A percentile compares a stretch with the other conserved stretches of the same genome.
Conservation (phyloP, 176 grass and related monocot genomes). For the Microstegium vimineum region DNA sequence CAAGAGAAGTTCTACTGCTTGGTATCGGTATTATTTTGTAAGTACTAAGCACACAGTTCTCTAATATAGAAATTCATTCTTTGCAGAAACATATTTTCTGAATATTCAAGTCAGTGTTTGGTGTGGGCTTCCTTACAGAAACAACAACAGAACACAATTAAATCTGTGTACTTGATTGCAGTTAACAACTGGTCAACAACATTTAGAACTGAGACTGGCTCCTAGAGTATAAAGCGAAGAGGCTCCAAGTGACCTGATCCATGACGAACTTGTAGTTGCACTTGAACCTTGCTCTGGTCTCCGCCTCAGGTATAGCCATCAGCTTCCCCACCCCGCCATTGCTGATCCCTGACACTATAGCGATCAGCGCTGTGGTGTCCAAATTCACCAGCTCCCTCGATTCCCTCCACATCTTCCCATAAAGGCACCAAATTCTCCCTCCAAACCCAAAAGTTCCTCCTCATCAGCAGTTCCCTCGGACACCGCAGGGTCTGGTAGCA, state of each 20-base stretch:
- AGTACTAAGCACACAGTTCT: background rate
- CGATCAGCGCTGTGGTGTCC: constrained; percentile 81
- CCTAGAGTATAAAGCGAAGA: background rate
- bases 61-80: background rate
- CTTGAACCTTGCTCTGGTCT: constrained; percentile 72
- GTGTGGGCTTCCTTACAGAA: background rate
- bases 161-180: background rate
- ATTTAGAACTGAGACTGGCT: background rate
- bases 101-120: background rate
- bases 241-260: constrained; percentile 55
- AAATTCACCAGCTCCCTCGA: constrained; percentile 70
- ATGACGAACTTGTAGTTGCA: constrained; percentile 86
- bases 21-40: background rate
- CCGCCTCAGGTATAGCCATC: constrained; percentile 39
- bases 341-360: constrained; percentile 83
- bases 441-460: constrained; percentile 22
- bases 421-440: constrained; percentile 29
- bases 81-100: background rate
- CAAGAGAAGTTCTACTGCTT: background rate
- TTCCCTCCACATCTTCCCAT: constrained; percentile 40
- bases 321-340: constrained; percentile 59
- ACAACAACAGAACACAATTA: too few species aligned
- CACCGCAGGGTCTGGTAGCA: background rate
- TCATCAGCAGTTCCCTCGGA: constrained; percentile 5
- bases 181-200: background rate